Evolutionary conservation across 495 filamentous ascomycete species (phyloP), one percentile per base, ranked within the genome.

Genomic region (Tetracladium marchalianum): DNA sequence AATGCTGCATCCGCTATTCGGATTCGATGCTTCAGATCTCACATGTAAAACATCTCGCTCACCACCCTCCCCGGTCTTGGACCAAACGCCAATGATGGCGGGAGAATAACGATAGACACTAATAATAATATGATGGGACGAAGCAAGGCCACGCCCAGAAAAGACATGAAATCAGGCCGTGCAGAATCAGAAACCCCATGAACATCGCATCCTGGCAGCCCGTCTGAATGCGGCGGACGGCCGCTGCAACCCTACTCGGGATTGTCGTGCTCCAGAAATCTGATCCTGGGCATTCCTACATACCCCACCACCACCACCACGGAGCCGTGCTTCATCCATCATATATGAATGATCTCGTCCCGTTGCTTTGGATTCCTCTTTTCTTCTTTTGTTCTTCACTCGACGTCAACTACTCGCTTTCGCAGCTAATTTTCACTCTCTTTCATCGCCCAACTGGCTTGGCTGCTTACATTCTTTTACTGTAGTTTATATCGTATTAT

Each of bases 361-460:
- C 67, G 63, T 68, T 58, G 62, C 53, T 51, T 5, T 17, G 9
- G 16, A 41, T 46, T 63, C 64, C 62, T 68, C 66, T 43, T 49
- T 41, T 48, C 31, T 68, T 65, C 66, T 50, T 42, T 46, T 44
- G 24, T 49, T 18, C 46, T 50, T 31, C 41, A 54, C 49, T 52
- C 43, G 49, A 58, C 49, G 49, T 55, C 47, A 43, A 58, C 49
- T 57, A 55, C 46, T 36, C 13, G 39, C 41, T 51, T 44, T 65
- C 66, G 67, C 69, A 69, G 71, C 71, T 73, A 59, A 64, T 65
- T 59, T 57, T 68, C 63, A 68, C 71, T 70, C 70, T 73, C 73
- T 67, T 68, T 68, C 61, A 63, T 62, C 51, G 56, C 46, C 70
- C 73, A 75, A 76, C 71, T 73, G 68, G 71, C 63, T 76, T 73